phyloP scores from a whole-genome alignment of 2,329 filamentous ascomycete species.

The Trichoderma gracile region DNA sequence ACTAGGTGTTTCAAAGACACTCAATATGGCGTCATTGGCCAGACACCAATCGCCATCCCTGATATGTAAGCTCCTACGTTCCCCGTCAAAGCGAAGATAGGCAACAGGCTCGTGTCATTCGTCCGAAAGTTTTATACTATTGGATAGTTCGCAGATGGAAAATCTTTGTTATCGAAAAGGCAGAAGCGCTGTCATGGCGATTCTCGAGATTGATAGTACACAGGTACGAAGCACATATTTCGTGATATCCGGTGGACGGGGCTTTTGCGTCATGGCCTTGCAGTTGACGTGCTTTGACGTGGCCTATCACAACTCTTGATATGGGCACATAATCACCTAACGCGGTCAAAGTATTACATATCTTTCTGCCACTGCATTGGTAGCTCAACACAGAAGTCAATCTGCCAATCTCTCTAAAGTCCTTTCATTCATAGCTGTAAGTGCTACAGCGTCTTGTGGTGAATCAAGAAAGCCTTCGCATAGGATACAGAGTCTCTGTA shows the following conservation, averaged over 20 bases:
- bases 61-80: not conserved
- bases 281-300: conserved; percentile 26
- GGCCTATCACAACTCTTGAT: conserved; percentile 18
- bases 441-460: not conserved
- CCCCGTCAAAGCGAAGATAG: not conserved
- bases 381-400: not conserved
- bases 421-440: not conserved
- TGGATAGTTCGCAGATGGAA: not conserved
- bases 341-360: conserved; percentile 12
- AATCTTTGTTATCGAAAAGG: not conserved
- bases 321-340: not conserved
- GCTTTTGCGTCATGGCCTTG: conserved; percentile 22
- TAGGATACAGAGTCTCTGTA: conserved; percentile 6
- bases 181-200: not conserved
- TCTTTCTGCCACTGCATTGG: not conserved
- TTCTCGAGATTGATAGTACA: not conserved
- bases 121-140: not conserved
- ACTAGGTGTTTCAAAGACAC: not conserved
- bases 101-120: not conserved
- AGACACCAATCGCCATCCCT: conserved; percentile 11
- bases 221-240: not conserved
- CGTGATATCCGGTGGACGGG: conserved; percentile 6
- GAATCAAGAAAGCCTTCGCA: not conserved
- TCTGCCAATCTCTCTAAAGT: not conserved
- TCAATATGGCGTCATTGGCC: conserved; percentile 10